Evolutionary conservation across 805 yeast species (phyloP).

Genomic region (Candida chilensis): DNA sequence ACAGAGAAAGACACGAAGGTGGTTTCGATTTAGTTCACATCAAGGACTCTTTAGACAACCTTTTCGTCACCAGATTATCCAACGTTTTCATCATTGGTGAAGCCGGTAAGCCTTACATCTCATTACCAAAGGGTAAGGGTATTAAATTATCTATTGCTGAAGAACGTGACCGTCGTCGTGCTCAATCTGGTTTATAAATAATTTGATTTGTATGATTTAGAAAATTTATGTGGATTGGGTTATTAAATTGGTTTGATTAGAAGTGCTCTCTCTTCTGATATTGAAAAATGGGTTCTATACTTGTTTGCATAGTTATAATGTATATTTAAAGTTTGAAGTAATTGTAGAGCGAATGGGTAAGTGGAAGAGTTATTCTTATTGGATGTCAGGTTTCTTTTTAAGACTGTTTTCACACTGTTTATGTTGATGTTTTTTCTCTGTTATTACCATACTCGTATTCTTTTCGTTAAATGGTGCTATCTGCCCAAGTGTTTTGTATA

Average conservation of each 20-base stretch:
- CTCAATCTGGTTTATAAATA: constrained; percentile 23
- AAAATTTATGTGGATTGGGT: too few species aligned
- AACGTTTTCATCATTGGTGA: constrained; percentile 33
- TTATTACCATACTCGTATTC: too few species aligned
- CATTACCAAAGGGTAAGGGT: constrained; percentile 37
- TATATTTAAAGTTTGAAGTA: not conserved
- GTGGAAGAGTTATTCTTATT: too few species aligned
- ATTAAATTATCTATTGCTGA: constrained; percentile 30
- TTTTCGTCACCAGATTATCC: constrained; percentile 30
- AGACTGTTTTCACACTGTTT: too few species aligned
- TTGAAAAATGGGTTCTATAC: not conserved
- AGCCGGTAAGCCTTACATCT: constrained; percentile 28
- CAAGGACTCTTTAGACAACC: constrained; percentile 29
- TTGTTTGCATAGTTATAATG: constrained; percentile 1
- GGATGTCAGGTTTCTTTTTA: too few species aligned
- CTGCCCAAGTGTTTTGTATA: too few species aligned
- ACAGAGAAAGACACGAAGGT: constrained; percentile 33
- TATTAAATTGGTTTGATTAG: too few species aligned
- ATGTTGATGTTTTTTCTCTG: too few species aligned
- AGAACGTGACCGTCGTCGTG: constrained; percentile 37
- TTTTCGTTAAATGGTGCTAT: too few species aligned
- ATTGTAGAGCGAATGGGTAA: too few species aligned
- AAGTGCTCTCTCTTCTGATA: too few species aligned
- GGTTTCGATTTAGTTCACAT: constrained; percentile 33
- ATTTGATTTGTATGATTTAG: too few species aligned